Conservation (phyloP, 192 early-diverging fungal species). For the Coemansia interrupta region DNA sequence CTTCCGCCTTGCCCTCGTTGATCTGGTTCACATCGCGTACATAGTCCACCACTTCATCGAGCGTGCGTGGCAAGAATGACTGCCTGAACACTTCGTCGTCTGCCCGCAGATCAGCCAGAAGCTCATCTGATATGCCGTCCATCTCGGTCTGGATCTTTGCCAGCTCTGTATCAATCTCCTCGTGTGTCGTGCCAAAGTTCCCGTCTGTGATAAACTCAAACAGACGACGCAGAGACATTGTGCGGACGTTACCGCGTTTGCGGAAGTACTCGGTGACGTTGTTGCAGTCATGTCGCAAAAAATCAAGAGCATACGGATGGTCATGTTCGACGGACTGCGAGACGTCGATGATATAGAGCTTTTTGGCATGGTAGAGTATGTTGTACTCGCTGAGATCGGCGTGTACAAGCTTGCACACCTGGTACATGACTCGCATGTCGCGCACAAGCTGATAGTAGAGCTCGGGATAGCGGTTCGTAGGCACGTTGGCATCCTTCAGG, state of each 20-base stretch:
- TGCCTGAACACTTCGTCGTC: constrained; percentile 92
- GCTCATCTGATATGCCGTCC: constrained; percentile 41
- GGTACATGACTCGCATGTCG: constrained; percentile 88
- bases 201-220: constrained; percentile 84
- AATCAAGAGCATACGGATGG: constrained; percentile 94
- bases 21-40: constrained; percentile 78
- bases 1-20: constrained; percentile 67
- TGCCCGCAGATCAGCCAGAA: constrained; percentile 55
- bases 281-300: constrained; percentile 89
- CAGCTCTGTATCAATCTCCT: constrained; percentile 66
- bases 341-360: constrained; percentile 92
- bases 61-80: constrained; percentile 84
- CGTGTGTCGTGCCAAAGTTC: constrained; percentile 57
- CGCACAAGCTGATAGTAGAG: constrained; percentile 83
- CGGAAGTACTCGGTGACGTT: constrained; percentile 93
- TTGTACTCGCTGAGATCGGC: constrained; percentile 99
- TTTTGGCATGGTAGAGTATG: constrained; percentile 79
- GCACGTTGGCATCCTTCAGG: constrained; percentile 90
- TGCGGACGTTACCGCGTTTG: constrained; percentile 62
- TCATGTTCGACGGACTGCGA: constrained; percentile 99
- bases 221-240: constrained; percentile 77
- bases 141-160: constrained; percentile 59
- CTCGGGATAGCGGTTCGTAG: constrained; percentile 62
- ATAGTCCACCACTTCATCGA: constrained; percentile 86
- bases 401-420: constrained; percentile 90